Conservation (phyloP, 2,329 filamentous ascomycete species). For the Chaetothyriales sp. region DNA sequence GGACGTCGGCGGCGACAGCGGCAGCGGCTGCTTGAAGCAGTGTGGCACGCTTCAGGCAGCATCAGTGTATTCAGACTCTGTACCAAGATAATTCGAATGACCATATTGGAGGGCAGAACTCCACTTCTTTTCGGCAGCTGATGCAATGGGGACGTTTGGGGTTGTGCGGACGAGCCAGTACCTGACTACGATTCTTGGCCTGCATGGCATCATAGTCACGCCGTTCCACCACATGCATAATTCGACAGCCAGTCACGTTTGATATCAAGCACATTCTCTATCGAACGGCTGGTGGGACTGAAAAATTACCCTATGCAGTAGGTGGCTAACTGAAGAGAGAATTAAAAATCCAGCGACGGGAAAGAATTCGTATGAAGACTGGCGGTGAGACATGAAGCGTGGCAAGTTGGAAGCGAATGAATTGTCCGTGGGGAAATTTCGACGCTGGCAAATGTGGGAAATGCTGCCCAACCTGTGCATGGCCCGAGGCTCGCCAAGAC, state of each 20-base stretch:
- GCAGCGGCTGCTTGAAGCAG: background rate
- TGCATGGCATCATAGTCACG: background rate
- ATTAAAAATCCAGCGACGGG: background rate
- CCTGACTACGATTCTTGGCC: background rate
- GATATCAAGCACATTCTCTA: background rate
- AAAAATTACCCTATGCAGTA: background rate
- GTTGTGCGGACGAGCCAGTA: no score
- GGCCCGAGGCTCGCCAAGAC: constrained; percentile 1
- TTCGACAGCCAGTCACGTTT: background rate
- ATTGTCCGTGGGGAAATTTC: background rate
- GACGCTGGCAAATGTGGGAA: constrained; percentile 1
- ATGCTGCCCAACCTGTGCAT: constrained; percentile 3
- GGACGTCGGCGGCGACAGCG: background rate
- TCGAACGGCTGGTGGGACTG: background rate
- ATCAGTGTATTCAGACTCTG: background rate
- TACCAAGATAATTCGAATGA: background rate
- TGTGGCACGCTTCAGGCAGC: background rate
- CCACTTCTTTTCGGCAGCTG: background rate
- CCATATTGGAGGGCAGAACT: no score
- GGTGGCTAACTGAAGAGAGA: background rate
- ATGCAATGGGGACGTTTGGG: no score
- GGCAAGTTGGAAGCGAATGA: background rate
- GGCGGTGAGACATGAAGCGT: background rate
- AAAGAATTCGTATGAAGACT: background rate
- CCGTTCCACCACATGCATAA: background rate